Percentiles rank a stretch among this genome's conserved stretches.
These are phyloP conservation scores for Auriscalpium microsporum DNA, from an alignment of 768 basidiomycete genomes.

Conservation along the genomic window DNA sequence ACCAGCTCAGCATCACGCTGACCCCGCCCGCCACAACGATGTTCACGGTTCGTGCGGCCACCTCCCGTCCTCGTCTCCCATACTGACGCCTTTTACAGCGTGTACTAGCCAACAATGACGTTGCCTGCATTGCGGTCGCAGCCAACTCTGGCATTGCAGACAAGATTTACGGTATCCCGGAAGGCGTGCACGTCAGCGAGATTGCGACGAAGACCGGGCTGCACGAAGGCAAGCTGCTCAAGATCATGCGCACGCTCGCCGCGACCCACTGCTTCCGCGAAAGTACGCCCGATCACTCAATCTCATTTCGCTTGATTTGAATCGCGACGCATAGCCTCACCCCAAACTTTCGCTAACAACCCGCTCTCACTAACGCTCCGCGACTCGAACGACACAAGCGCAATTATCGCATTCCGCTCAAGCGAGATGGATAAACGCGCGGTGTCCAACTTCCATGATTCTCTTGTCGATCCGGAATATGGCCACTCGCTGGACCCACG, in stretches of 20 bases:
- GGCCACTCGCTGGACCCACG: not conserved
- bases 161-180: constrained; percentile 26
- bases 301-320: constrained; percentile 21
- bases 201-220: constrained; percentile 24
- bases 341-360: constrained; percentile 24
- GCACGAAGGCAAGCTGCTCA: constrained; percentile 28
- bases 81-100: constrained; percentile 2
- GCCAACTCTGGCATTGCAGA: constrained; percentile 30
- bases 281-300: constrained; percentile 3
- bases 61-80: not conserved
- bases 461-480: not conserved
- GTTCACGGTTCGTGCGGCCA: not conserved
- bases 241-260: constrained; percentile 32
- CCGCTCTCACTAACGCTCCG: constrained; percentile 25
- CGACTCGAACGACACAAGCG: constrained; percentile 9
- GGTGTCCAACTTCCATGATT: not conserved
- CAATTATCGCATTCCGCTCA: not conserved
- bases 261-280: constrained; percentile 35
- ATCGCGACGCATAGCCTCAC: no score
- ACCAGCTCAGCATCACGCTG: not conserved
- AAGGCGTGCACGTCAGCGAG: constrained; percentile 29
- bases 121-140: constrained; percentile 28
- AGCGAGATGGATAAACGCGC: not conserved
- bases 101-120: not conserved
- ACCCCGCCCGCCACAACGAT: not conserved